Evolutionary conservation across 2,329 filamentous ascomycete genomes (phyloP), one percentile per base, ranked within the genome.

Genomic region (Fusarium globosum): DNA sequence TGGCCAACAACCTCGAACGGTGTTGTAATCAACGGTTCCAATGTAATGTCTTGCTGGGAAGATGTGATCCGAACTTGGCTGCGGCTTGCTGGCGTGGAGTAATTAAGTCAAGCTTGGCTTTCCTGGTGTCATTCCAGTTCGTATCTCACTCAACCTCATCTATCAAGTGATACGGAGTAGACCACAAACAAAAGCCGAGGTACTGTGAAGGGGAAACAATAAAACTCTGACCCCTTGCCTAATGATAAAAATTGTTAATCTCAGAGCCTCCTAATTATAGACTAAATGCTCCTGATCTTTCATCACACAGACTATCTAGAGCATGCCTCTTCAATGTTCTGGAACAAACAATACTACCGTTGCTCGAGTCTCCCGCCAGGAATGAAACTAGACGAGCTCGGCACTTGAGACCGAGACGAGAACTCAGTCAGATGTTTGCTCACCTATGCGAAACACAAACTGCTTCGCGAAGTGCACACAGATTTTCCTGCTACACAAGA

Each of bases 361-460:
- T 51, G 11, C 20, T 38, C 46, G 52, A 59, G n/a, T 23, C 45
- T 48, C 28, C 35, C 9, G 39, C n/a, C 16, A 28, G 21, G 21
- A 36, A 61, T 41, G 43, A 36, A 41, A 57, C 33, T n/a, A 53
- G 41, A 42, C 41, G 28, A 28, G 28, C 33, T 56, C 63, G 67
- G 71, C 48, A 72, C 28, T 65, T 62, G 43, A 59, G 56, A 61
- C 65, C 46, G 20, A 48, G 28, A 36, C 30, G 26, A 45, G 30
- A 35, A 18, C 20, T 41, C n/a, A 23, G 52, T 56, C 42, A 35
- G 35, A 26, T 65, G 33, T 52, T 60, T 68, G 55, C 56, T 42
- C 26, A 35, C 53, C 45, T 36, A n/a, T 59, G 58, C 67, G 63
- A 72, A 64, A 69, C 73, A 48, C 67, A 64, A 74, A 57, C 67